Percentiles rank a stretch among this genome's conserved stretches.
phyloP scores from a whole-genome alignment of 1,284 basidiomycete species.

The Moniliella sp. region DNA sequence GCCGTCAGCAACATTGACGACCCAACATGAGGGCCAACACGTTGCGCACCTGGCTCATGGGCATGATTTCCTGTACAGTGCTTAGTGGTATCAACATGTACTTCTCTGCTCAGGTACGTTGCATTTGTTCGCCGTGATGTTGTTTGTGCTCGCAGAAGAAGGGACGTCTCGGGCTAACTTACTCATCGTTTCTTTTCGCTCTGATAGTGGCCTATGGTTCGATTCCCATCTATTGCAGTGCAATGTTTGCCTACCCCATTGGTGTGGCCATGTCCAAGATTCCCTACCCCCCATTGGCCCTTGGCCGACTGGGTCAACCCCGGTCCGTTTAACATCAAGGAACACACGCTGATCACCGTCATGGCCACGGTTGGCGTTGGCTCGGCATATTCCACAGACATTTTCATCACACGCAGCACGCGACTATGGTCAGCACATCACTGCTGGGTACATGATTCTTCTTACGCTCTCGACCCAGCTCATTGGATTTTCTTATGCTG shows the following conservation, averaged over 20 bases:
- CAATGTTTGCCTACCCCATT: slow-evolving; percentile 17
- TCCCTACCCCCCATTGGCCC: neutral
- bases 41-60: slow-evolving; percentile 17
- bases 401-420: slow-evolving; percentile 58
- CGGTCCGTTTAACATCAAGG: slow-evolving; percentile 96
- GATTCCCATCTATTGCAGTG: slow-evolving; percentile 12
- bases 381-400: slow-evolving; percentile 51
- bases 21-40: slow-evolving; percentile 18
- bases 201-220: no score
- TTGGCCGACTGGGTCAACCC: slow-evolving; percentile 46
- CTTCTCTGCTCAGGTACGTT: slow-evolving; percentile 10
- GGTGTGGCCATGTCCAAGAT: slow-evolving; percentile 11
- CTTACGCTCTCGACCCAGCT: slow-evolving; percentile 67
- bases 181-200: no score
- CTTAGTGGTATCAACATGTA: slow-evolving; percentile 16
- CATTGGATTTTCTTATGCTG: slow-evolving; percentile 77
- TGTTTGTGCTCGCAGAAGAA: no score
- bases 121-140: slow-evolving; percentile 10
- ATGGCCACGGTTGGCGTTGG: slow-evolving; percentile 73
- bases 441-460: slow-evolving; percentile 46
- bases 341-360: slow-evolving; percentile 74
- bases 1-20: slow-evolving; percentile 28
- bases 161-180: no score
- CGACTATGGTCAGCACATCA: slow-evolving; percentile 33
- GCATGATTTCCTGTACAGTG: slow-evolving; percentile 11